Conservation (phyloP, 2,329 filamentous ascomycete species). For the Paecilomyces formosus region DNA sequence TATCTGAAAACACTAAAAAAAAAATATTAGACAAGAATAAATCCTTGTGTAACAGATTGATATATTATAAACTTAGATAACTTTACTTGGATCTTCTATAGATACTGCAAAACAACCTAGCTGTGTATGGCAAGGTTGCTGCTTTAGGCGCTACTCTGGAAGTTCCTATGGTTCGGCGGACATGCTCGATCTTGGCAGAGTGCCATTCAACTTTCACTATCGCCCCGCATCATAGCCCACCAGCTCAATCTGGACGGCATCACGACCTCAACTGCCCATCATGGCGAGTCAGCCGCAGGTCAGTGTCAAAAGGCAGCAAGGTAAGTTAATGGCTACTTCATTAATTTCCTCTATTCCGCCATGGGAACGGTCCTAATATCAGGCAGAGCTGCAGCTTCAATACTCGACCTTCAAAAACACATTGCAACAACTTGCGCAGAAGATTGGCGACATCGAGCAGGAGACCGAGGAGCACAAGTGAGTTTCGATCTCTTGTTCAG, state of each 20-base stretch:
- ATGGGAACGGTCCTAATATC: background rate
- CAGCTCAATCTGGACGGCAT: slow-evolving; percentile 16
- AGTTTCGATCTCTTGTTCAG: slow-evolving; percentile 25
- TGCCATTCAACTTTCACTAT: background rate
- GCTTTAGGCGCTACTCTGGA: background rate
- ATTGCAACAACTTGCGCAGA: slow-evolving; percentile 86
- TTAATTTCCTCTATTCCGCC: background rate
- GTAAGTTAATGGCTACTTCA: slow-evolving; percentile 17
- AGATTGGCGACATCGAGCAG: slow-evolving; percentile 96
- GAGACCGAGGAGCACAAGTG: slow-evolving; percentile 98
- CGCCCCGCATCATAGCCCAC: slow-evolving; percentile 24
- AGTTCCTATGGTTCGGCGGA: background rate
- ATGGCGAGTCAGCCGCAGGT: slow-evolving; percentile 36
- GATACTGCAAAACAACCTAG: background rate
- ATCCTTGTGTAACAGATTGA: too few relatives aligned
- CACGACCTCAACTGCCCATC: slow-evolving; percentile 8
- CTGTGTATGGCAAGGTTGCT: background rate
- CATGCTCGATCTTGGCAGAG: background rate
- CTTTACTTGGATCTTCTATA: too few relatives aligned
- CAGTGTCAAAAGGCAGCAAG: slow-evolving; percentile 40
- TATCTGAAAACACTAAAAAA: too few relatives aligned
- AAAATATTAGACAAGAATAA: too few relatives aligned
- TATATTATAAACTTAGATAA: too few relatives aligned
- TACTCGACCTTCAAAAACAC: slow-evolving; percentile 55
- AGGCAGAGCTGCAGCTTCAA: slow-evolving; percentile 41